These are phyloP conservation scores for Thermothelomyces thermophilus DNA, from an alignment of 2,329 filamentous ascomycete genomes.

Conservation along the genomic window DNA sequence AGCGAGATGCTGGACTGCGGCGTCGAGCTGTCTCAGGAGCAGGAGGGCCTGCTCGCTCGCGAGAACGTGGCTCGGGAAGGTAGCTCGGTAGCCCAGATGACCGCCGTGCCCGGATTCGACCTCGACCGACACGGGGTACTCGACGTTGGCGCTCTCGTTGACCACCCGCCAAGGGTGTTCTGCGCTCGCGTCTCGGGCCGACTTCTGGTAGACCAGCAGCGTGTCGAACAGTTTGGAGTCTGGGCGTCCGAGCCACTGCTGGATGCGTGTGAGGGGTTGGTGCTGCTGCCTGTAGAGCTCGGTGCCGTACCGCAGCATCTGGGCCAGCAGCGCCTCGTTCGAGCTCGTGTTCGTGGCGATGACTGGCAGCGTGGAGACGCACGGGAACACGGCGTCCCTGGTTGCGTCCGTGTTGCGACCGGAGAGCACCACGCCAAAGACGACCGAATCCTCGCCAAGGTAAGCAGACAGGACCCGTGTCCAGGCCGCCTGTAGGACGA, in stretches of 20 bases:
- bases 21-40: slow-evolving; percentile 66
- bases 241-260: slow-evolving; percentile 61
- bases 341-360: slow-evolving; percentile 48
- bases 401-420: slow-evolving; percentile 60
- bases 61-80: slow-evolving; percentile 57
- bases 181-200: slow-evolving; percentile 25
- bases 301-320: slow-evolving; percentile 60
- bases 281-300: slow-evolving; percentile 63
- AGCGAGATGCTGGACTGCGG: slow-evolving; percentile 54
- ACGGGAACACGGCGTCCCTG: slow-evolving; percentile 61
- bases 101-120: slow-evolving; percentile 50
- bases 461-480: slow-evolving; percentile 67
- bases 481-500: slow-evolving; percentile 72
- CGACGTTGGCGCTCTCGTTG: slow-evolving; percentile 61
- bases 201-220: slow-evolving; percentile 74
- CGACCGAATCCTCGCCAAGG: slow-evolving; percentile 64
- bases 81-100: slow-evolving; percentile 56
- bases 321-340: slow-evolving; percentile 51
- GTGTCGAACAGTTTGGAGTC: slow-evolving; percentile 72
- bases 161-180: slow-evolving; percentile 50
- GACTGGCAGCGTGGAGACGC: slow-evolving; percentile 74
- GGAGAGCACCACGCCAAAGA: slow-evolving; percentile 76
- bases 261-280: slow-evolving; percentile 63
- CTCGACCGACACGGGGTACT: slow-evolving; percentile 78
- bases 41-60: slow-evolving; percentile 61